Conservation (phyloP, 306 rosid genomes). For the Lathyrus aphaca region DNA sequence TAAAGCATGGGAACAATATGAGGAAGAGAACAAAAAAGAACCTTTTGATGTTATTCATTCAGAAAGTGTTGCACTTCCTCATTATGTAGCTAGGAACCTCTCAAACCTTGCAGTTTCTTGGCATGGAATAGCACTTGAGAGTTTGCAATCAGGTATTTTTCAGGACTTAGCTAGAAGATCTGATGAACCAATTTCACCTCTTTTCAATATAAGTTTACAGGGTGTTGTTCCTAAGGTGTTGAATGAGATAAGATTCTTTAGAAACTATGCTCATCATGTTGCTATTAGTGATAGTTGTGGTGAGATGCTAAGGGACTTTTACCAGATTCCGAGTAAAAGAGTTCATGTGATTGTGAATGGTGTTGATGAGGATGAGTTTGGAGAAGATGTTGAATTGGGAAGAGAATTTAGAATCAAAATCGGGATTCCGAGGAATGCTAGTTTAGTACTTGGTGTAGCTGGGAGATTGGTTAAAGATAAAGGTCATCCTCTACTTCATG, state of each 20-base stretch:
- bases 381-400: slow-evolving; percentile 53
- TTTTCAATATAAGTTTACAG: slow-evolving; percentile 53
- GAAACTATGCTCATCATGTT: slow-evolving; percentile 72
- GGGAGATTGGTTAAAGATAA: slow-evolving; percentile 85
- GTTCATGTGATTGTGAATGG: slow-evolving; percentile 85
- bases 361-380: slow-evolving; percentile 58
- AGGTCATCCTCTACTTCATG: slow-evolving; percentile 78
- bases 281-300: slow-evolving; percentile 88
- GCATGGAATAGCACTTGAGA: slow-evolving; percentile 89
- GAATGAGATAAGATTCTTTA: slow-evolving; percentile 77
- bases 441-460: slow-evolving; percentile 73
- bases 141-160: slow-evolving; percentile 69
- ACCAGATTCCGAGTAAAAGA: slow-evolving; percentile 67
- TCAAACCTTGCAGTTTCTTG: slow-evolving; percentile 75
- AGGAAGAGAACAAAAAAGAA: slow-evolving; percentile 49
- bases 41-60: slow-evolving; percentile 79
- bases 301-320: slow-evolving; percentile 73
- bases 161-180: slow-evolving; percentile 65
- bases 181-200: slow-evolving; percentile 57
- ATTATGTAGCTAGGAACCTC: slow-evolving; percentile 59
- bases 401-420: slow-evolving; percentile 49
- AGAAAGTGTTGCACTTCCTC: slow-evolving; percentile 83
- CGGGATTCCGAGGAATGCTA: slow-evolving; percentile 61
- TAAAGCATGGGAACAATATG: slow-evolving; percentile 79
- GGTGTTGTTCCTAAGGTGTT: slow-evolving; percentile 70